Evolutionary conservation across 331 rosid genomes (phyloP), one percentile per base, ranked within the genome.

Genomic region (Acacia pycnantha): DNA sequence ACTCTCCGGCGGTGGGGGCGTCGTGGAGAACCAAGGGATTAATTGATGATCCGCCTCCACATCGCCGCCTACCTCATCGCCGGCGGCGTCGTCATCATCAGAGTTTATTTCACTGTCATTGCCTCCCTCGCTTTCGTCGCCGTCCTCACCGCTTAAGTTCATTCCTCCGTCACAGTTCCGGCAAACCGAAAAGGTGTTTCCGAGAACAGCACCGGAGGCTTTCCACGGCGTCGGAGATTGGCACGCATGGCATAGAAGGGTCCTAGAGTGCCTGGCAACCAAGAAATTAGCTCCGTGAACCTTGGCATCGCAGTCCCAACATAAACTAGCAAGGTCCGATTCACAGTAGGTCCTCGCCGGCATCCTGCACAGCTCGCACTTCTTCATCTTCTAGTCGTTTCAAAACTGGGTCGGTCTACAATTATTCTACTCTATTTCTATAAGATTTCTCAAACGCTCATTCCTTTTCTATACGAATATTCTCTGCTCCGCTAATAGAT

Each of bases 251-350:
- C 97, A 92, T 69, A 92, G 92, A 14, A 92, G 91, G 48, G 84
- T 85, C 70, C 94, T 47, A 15, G 82, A 62, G 89, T 92, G 97
- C 73, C 97, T 85, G 8, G 92, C 88, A 5, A 92, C 97, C 44
- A 92, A 58, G 82, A 92, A 92, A 69, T 92, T 92, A 53, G 94
- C 97, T 26, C 88, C 84, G 77, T 92, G 97, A 19, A 92, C 97
- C 87, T 84, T 86, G 4, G 81, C 90, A 62, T 92, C 94, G 83
- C 97, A 92, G 83, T 67, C 74, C 97, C 97, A 92, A 83, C 97
- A 92, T 16, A 92, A 61, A 69, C 80, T 88, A 0, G 97, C 97
- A 64, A 84, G 86, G 83, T 92, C 97, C 0, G 94, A 88, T 58
- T 92, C 92, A 47, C 97, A 92, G 86, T 73, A 86, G 35, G 83